Base-by-base conservation (phyloP, 2,329 filamentous ascomycete species). In the Diaporthe longicolla region DNA sequence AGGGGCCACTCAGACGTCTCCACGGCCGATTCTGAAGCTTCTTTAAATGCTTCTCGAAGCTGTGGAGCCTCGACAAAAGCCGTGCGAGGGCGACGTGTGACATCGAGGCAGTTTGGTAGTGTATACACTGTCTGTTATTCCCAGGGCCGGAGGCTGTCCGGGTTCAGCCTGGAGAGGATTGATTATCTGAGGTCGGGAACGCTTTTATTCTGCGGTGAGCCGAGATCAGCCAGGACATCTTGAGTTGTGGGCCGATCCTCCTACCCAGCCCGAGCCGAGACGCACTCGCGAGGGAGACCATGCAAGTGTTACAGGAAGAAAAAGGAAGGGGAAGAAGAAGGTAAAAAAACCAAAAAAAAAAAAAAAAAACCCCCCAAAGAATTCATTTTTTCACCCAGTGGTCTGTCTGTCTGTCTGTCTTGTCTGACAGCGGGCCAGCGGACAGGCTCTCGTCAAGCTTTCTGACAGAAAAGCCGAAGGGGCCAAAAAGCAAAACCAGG, bases 161-260 rank as follows among this genome's bases (percentile, higher is more conserved):
- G 35, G 45, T 43, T 32, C 29, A 32, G 29, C 29, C 29, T 32
- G 29, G 7, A 32, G 29, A 32, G 29, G 29, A 6, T 32, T 32
- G 61, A 29, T 19, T 66, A 66, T 66, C 61, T 50, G 43, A 50
- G 13, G 43, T 66, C 61, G 43, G 61, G 26, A 66, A 32, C 61
- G 61, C 19, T 50, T 50, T n/a, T 66, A 52, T 52, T 13, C 45
- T 66, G 63, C 45, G 63, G 63, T 52, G 63, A 50, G 63, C 63
- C 45, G 45, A 66, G n/a, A 66, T 52, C 63, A 66, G 45, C 45
- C 63, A 52, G 63, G 63, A n/a, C 63, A 66, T 66, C 45, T 66
- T 40, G 63, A 66, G 63, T 52, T 45, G 61, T 66, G 61, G 61
- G 61, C 61, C 61, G 61, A 66, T 66, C 43, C 43, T 66, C 61